Conservation (phyloP, 2,329 filamentous ascomycete genomes). For the Cordyceps tenuipes region DNA sequence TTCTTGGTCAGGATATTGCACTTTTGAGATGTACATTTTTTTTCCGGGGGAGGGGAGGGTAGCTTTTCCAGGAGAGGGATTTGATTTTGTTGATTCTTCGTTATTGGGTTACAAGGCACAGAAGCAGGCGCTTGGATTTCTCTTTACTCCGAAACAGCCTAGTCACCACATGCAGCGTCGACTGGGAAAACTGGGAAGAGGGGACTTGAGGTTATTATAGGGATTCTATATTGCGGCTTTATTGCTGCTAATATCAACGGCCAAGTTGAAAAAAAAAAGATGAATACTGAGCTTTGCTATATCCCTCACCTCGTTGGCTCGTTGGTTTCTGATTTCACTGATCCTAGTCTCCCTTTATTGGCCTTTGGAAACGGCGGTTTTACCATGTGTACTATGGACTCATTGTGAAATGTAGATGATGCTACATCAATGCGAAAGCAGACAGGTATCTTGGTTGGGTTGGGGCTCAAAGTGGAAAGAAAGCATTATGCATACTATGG, state of each 20-base stretch:
- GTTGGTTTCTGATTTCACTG: not conserved
- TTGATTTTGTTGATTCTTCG: not conserved
- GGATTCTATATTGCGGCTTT: not conserved
- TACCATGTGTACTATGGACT: not conserved
- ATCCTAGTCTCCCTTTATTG: not conserved
- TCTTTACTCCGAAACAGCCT: not conserved
- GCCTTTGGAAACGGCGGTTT: not conserved
- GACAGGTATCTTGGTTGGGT: not conserved
- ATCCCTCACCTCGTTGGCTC: not conserved
- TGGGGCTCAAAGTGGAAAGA: not conserved
- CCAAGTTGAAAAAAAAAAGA: not conserved
- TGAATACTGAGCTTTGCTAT: not conserved
- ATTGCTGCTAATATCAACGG: not conserved
- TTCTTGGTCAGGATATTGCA: not conserved
- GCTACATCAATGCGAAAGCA: not conserved
- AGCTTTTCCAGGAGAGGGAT: not conserved
- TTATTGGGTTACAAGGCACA: not conserved
- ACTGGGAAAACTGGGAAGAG: not conserved
- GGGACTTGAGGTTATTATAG: not conserved
- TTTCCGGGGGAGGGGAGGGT: no score
- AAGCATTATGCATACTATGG: not conserved
- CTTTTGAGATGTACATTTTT: not conserved
- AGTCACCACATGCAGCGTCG: not conserved
- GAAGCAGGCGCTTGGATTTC: not conserved
- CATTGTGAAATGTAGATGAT: not conserved